These are phyloP conservation scores for Antrodiella citrinella DNA, from an alignment of 768 basidiomycete species.

Conservation along the genomic window DNA sequence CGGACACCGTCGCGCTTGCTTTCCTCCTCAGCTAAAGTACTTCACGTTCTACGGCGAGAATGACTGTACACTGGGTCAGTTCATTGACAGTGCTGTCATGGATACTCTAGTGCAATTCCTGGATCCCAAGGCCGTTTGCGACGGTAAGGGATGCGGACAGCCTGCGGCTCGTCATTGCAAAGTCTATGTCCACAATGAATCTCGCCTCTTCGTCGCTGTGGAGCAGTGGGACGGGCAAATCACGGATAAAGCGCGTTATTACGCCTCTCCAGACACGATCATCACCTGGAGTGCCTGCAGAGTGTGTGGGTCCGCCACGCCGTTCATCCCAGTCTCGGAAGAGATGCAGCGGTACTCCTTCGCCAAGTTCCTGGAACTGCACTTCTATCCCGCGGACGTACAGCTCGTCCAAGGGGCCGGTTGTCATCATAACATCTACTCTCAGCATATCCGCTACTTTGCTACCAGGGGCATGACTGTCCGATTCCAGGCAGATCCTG, in stretches of 20 bases:
- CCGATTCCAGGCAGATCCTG: constrained; percentile 79
- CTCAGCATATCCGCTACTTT: constrained; percentile 89
- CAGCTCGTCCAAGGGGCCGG: constrained; percentile 79
- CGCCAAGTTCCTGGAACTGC: constrained; percentile 91
- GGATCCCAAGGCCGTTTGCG: constrained; percentile 71
- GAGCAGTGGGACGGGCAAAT: constrained; percentile 85
- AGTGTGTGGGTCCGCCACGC: constrained; percentile 68
- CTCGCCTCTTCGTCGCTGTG: constrained; percentile 73
- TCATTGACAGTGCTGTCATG: constrained; percentile 72
- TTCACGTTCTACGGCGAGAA: constrained; percentile 90
- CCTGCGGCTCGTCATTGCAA: constrained; percentile 78
- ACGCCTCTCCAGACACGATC: constrained; percentile 56
- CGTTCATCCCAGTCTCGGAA: constrained; percentile 82
- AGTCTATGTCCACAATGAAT: constrained; percentile 87
- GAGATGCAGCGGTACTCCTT: constrained; percentile 94
- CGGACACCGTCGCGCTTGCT: constrained; percentile 65
- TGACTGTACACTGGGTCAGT: constrained; percentile 88
- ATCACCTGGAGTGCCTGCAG: constrained; percentile 91
- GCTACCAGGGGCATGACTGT: constrained; percentile 77
- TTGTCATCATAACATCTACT: constrained; percentile 92
- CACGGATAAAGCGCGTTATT: constrained; percentile 42
- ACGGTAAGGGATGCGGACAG: constrained; percentile 78
- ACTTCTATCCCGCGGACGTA: constrained; percentile 89
- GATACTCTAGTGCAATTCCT: constrained; percentile 62
- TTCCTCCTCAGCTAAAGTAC: constrained; percentile 62